A percentile compares a stretch with the other conserved stretches of the same genome.
phyloP scores from a whole-genome alignment of 2,329 filamentous ascomycete genomes.

The Emydomyces testavorans region DNA sequence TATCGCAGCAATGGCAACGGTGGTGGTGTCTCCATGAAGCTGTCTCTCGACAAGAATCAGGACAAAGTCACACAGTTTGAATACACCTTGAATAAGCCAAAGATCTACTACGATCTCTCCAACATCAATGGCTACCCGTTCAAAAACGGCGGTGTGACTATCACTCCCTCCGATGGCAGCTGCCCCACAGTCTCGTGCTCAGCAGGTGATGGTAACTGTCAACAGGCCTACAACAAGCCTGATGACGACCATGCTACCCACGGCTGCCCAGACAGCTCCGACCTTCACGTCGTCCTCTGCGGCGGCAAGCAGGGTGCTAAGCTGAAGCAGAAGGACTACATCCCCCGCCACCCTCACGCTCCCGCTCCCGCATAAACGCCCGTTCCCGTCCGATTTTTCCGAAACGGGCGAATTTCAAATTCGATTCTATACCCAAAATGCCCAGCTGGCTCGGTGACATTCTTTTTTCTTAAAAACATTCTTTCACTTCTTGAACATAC shows the following conservation, averaged over 20 bases:
- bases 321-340: constrained; percentile 6
- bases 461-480: neutral
- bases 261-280: constrained; percentile 29
- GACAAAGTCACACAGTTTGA: constrained; percentile 34
- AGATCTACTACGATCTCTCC: constrained; percentile 33
- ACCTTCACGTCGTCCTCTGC: constrained; percentile 28
- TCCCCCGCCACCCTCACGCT: constrained; percentile 15
- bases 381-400: neutral
- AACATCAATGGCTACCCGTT: constrained; percentile 30
- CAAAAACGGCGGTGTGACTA: constrained; percentile 27
- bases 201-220: constrained; percentile 28
- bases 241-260: constrained; percentile 34
- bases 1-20: constrained; percentile 30
- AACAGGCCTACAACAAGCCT: constrained; percentile 32
- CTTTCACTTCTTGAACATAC: neutral
- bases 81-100: constrained; percentile 25
- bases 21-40: constrained; percentile 35
- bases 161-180: constrained; percentile 21
- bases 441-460: constrained; percentile 11
- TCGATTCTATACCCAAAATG: constrained; percentile 4
- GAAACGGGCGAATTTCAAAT: neutral
- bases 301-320: constrained; percentile 9
- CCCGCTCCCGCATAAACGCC: constrained; percentile 7
- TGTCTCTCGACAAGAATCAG: constrained; percentile 25
- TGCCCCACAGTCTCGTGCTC: constrained; percentile 29